Evolutionary conservation across 495 filamentous ascomycete species (phyloP).

Genomic region (Parathielavia hyrcaniae): DNA sequence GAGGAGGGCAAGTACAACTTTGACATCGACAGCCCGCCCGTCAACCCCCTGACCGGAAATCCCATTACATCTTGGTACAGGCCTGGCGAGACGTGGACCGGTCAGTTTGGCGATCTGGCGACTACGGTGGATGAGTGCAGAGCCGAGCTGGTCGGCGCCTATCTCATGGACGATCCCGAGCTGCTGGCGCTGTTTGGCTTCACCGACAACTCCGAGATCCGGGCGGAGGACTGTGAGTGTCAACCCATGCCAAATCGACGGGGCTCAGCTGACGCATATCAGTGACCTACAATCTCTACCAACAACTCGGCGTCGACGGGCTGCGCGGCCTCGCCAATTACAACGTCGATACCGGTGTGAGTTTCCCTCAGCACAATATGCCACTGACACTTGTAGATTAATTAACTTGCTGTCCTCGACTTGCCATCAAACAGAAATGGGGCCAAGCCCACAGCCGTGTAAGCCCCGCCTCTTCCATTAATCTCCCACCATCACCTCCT

Average conservation of each 20-base stretch:
- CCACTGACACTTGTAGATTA: too few relatives aligned
- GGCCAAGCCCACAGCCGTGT: constrained; percentile 39
- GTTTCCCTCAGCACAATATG: background rate
- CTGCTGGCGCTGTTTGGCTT: constrained; percentile 41
- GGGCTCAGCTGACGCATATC: background rate
- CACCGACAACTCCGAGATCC: constrained; percentile 31
- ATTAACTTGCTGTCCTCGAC: background rate
- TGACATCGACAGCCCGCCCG: constrained; percentile 36
- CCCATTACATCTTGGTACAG: constrained; percentile 44
- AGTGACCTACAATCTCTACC: constrained; percentile 44
- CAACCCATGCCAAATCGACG: background rate
- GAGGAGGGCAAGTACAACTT: constrained; percentile 42
- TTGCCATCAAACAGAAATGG: constrained; percentile 32
- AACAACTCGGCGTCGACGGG: constrained; percentile 42
- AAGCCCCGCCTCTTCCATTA: background rate
- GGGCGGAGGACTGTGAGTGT: constrained; percentile 30
- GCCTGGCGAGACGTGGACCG: constrained; percentile 45
- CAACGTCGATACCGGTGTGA: constrained; percentile 36
- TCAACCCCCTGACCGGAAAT: constrained; percentile 39
- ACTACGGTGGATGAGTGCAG: constrained; percentile 48
- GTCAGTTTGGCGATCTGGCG: constrained; percentile 41
- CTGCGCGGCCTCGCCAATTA: constrained; percentile 42
- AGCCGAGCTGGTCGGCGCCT: constrained; percentile 40
- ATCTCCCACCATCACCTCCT: background rate
- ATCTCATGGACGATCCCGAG: constrained; percentile 39